Conservation (phyloP, 2,329 filamentous ascomycete species). For the Chalaropsis ovoidea region DNA sequence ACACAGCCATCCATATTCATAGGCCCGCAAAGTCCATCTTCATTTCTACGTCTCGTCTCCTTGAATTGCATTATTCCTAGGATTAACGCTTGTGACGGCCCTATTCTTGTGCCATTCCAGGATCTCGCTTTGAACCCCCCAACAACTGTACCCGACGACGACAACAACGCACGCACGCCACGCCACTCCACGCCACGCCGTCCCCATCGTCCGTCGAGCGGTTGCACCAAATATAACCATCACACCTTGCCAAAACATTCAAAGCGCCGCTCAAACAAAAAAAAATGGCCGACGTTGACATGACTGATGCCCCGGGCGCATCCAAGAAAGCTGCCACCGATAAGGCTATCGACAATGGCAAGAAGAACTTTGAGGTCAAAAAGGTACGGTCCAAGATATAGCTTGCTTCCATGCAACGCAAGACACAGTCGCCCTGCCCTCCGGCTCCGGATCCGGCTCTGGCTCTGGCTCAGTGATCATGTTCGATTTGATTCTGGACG, state of each 20-base stretch:
- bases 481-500: not conserved
- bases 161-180: not conserved
- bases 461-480: too few species aligned
- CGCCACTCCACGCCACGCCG: not conserved
- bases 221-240: not conserved
- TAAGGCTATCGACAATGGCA: conserved; percentile 50
- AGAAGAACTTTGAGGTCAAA: conserved; percentile 98
- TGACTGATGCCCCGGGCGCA: conserved; percentile 69
- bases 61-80: not conserved
- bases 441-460: too few species aligned
- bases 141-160: too few species aligned
- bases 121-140: not conserved
- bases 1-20: not conserved
- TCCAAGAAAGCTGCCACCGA: conserved; percentile 44
- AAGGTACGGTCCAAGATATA: conserved; percentile 52
- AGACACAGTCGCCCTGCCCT: too few species aligned
- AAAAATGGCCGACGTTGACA: conserved; percentile 86
- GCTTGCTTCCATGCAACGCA: too few species aligned
- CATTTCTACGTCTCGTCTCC: not conserved
- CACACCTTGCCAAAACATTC: not conserved
- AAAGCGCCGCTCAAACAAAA: conserved; percentile 23
- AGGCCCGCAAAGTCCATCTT: conserved; percentile 2
- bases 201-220: not conserved
- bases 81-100: conserved; percentile 5
- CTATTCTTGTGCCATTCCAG: not conserved